A percentile compares a stretch with the other conserved stretches of the same genome.
Evolutionary conservation across 2,329 filamentous ascomycete genomes (phyloP).

Genomic region (Phyllachora maydis): DNA sequence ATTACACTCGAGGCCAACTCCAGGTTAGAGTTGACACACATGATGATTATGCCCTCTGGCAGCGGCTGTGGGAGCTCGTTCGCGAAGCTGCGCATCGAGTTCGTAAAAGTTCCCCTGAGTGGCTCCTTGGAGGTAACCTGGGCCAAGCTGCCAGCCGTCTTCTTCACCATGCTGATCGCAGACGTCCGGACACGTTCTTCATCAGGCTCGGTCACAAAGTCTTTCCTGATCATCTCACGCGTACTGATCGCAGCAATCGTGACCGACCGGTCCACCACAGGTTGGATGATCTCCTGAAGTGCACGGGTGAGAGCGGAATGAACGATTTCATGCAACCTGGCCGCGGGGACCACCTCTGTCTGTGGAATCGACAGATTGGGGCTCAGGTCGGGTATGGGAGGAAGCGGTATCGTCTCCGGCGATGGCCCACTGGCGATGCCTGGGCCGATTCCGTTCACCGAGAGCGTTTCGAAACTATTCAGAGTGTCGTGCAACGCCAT

Average conservation of each 20-base stretch:
- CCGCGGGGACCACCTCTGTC: constrained; percentile 54
- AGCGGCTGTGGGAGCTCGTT: constrained; percentile 57
- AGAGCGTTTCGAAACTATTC: constrained; percentile 68
- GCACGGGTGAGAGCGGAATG: constrained; percentile 72
- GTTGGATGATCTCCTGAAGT: constrained; percentile 89
- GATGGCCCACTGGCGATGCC: constrained; percentile 54
- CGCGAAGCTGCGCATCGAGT: constrained; percentile 66
- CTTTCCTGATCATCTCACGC: constrained; percentile 85
- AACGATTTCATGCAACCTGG: constrained; percentile 56
- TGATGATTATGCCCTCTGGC: constrained; percentile 85
- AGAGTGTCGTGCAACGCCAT: constrained; percentile 43
- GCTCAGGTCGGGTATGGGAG: constrained; percentile 67
- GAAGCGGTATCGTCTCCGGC: constrained; percentile 55
- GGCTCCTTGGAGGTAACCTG: constrained; percentile 98
- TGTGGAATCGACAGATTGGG: constrained; percentile 60
- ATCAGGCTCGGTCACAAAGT: constrained; percentile 84
- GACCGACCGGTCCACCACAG: constrained; percentile 90
- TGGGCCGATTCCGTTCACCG: constrained; percentile 52
- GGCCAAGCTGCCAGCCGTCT: constrained; percentile 80
- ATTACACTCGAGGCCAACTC: constrained; percentile 86
- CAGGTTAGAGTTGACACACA: constrained; percentile 97
- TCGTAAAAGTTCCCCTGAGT: constrained; percentile 86
- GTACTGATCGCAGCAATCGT: constrained; percentile 97
- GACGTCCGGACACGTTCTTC: constrained; percentile 71
- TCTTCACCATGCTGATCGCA: constrained; percentile 85